Evolutionary conservation across 2,329 filamentous ascomycete species (phyloP).

Genomic region (Rasamsonia emersonii): DNA sequence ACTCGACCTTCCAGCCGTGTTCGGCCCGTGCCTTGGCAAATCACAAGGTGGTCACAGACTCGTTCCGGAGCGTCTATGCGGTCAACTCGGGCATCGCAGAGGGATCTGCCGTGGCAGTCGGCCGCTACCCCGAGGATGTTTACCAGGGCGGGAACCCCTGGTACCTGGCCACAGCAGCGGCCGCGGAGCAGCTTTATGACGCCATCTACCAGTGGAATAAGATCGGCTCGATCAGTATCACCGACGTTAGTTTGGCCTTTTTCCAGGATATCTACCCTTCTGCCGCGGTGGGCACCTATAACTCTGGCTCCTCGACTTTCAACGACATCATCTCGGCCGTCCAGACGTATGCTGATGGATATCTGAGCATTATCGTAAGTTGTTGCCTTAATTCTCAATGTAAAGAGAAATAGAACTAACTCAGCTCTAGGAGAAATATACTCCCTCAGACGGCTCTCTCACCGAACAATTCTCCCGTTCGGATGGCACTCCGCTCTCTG

Average conservation of each 20-base stretch:
- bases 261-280: conserved; percentile 57
- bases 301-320: conserved; percentile 48
- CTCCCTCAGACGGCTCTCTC: conserved; percentile 17
- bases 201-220: conserved; percentile 63
- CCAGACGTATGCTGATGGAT: conserved; percentile 52
- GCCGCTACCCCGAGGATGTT: conserved; percentile 62
- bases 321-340: conserved; percentile 47
- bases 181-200: conserved; percentile 71
- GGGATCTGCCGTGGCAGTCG: conserved; percentile 54
- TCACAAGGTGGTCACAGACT: conserved; percentile 66
- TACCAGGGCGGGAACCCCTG: conserved; percentile 75
- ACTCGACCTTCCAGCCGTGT: conserved; percentile 68
- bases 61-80: conserved; percentile 61
- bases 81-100: conserved; percentile 59
- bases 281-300: conserved; percentile 57
- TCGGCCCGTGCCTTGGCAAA: conserved; percentile 59
- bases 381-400: not conserved
- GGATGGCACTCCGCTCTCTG: conserved; percentile 26
- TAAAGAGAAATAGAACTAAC: too few species aligned
- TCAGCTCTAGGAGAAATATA: conserved; percentile 19
- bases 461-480: conserved; percentile 30
- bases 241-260: conserved; percentile 58
- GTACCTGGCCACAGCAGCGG: conserved; percentile 66
- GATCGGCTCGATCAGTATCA: conserved; percentile 56
- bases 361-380: conserved; percentile 34